Conservation (phyloP, 2,329 filamentous ascomycete genomes). For the Fusarium sublunatum region DNA sequence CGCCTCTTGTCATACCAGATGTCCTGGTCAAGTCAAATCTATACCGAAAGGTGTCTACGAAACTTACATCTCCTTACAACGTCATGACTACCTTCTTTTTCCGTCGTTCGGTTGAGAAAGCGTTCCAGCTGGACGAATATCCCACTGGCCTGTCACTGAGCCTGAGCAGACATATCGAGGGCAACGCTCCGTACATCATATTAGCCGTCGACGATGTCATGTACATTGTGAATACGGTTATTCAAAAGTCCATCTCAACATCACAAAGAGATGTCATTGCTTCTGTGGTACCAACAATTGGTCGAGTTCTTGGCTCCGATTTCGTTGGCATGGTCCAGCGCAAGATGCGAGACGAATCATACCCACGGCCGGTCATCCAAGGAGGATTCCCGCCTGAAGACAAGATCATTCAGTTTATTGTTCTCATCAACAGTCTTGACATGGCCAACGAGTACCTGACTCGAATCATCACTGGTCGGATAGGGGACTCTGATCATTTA, state of each 20-base stretch:
- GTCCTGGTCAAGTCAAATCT: slow-evolving; percentile 84
- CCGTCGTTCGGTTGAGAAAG: slow-evolving; percentile 93
- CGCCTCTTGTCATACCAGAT: slow-evolving; percentile 73
- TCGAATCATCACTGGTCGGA: slow-evolving; percentile 80
- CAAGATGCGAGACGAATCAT: slow-evolving; percentile 96
- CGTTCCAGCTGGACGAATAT: slow-evolving; percentile 94
- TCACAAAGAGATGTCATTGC: slow-evolving; percentile 82
- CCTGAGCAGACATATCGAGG: slow-evolving; percentile 75
- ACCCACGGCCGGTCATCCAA: slow-evolving; percentile 81
- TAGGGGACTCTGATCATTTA: slow-evolving; percentile 59
- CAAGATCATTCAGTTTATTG: slow-evolving; percentile 87
- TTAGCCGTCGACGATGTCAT: slow-evolving; percentile 98
- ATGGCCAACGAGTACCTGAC: slow-evolving; percentile 90
- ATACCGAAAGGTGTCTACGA: slow-evolving; percentile 78
- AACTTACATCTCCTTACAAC: slow-evolving; percentile 85
- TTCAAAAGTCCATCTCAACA: slow-evolving; percentile 87
- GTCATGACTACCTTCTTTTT: slow-evolving; percentile 97
- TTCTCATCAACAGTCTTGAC: slow-evolving; percentile 96
- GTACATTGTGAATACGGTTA: slow-evolving; percentile 96
- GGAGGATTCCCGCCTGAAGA: slow-evolving; percentile 88
- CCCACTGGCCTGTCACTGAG: slow-evolving; percentile 83
- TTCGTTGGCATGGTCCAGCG: slow-evolving; percentile 98
- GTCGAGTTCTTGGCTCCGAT: slow-evolving; percentile 84
- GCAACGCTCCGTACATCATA: slow-evolving; percentile 89
- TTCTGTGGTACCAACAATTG: slow-evolving; percentile 81